Evolutionary conservation across 2,329 filamentous ascomycete species (phyloP).

Genomic region (Pezicula radicicola): DNA sequence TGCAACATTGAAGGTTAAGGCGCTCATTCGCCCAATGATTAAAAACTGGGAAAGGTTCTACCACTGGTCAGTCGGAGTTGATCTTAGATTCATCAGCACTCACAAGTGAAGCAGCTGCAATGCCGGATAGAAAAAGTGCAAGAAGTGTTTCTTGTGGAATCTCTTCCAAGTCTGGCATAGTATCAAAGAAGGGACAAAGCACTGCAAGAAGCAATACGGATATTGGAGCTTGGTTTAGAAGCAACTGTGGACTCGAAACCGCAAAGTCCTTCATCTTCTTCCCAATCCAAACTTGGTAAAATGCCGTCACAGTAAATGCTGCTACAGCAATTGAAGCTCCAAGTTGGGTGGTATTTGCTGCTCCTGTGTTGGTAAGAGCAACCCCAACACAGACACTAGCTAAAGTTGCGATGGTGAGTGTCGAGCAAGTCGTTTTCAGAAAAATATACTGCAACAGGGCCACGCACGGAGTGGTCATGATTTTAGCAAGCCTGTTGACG

Average conservation of each 20-base stretch:
- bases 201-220: slow-evolving; percentile 39
- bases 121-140: slow-evolving; percentile 36
- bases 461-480: slow-evolving; percentile 44
- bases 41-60: slow-evolving; percentile 36
- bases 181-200: slow-evolving; percentile 40
- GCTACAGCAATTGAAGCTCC: slow-evolving; percentile 39
- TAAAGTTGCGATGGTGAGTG: slow-evolving; percentile 37
- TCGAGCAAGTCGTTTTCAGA: slow-evolving; percentile 37
- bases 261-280: slow-evolving; percentile 43
- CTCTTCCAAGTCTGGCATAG: slow-evolving; percentile 16
- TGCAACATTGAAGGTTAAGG: slow-evolving; percentile 27
- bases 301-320: slow-evolving; percentile 40
- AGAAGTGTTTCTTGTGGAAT: slow-evolving; percentile 37
- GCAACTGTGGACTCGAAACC: slow-evolving; percentile 39
- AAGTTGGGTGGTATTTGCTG: slow-evolving; percentile 34
- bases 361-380: slow-evolving; percentile 38
- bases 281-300: slow-evolving; percentile 46
- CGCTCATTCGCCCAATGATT: slow-evolving; percentile 29
- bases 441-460: slow-evolving; percentile 41
- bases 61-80: slow-evolving; percentile 9
- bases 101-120: slow-evolving; percentile 37
- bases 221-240: slow-evolving; percentile 43
- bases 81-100: not conserved
- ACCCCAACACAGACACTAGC: slow-evolving; percentile 40
- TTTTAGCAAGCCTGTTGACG: slow-evolving; percentile 35